Evolutionary conservation across 1,284 basidiomycete genomes (phyloP), one percentile per base, ranked within the genome.

Genomic region (Marasmius sp.): DNA sequence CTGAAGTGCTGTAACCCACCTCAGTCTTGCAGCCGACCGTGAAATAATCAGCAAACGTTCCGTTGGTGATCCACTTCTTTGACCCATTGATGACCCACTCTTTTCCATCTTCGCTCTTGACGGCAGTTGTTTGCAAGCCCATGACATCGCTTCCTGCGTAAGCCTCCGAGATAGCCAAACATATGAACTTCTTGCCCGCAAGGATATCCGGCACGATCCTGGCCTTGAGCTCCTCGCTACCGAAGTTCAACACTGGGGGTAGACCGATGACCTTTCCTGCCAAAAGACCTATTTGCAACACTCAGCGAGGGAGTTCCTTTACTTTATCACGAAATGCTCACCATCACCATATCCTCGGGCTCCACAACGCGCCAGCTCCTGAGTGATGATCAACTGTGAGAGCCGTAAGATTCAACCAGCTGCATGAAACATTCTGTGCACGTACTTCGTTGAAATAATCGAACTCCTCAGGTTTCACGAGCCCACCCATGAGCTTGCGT

Each of bases 141-240:
- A 89, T 85, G 22, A 98, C 94, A 71, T 97, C 95, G 65, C 91
- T 94, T 6, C 95, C 95, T 4, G 95, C 96, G 68, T 93, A 93
- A 0, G 96, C 94, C 72, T 91, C 89, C 36, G 87, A 87, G 64
- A 98, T 91, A 37, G 95, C 95, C 58, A 98, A 81, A 66, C 88
- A 88, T 50, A 90, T 87, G 67, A 87, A 87, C 74, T 92, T 94
- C 75, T 90, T 90, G 20, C 89, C 94, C 10, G 83, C 77, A 48
- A 98, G 79, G 3, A 96, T 86, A 27, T 94, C 93, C 43, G 92
- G 88, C 22, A 97, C 81, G 62, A 98, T 79, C 69, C 85, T 86
- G 61, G 88, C 85, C 73, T 91, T 91, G 38, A 96, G 76, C 68
- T 88, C 92, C 20, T 89, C 83, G 33, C 84, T 85, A 34, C 90